A percentile compares a stretch with the other conserved stretches of the same genome.
phyloP scores from a whole-genome alignment of 208 protist genomes.

The Leishmania major region DNA sequence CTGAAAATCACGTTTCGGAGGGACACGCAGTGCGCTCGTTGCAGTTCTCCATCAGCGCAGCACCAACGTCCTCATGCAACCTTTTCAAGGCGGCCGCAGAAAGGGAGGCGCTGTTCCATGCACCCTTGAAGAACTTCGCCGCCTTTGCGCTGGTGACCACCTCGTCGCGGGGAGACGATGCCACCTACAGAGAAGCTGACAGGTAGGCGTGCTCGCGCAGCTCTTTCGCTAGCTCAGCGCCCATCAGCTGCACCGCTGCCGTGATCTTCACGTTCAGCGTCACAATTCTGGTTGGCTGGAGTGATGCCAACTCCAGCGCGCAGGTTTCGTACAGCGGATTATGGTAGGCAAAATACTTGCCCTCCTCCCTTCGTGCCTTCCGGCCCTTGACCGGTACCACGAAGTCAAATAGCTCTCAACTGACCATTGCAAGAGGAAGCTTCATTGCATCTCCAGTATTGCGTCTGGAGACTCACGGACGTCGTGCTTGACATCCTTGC shows the following conservation, averaged over 20 bases:
- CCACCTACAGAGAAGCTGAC: not conserved
- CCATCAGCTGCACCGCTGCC: conserved; percentile 48
- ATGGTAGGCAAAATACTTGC: conserved; percentile 25
- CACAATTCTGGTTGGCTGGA: conserved; percentile 26
- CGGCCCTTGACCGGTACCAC: conserved; percentile 39
- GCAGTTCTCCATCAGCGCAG: conserved; percentile 10
- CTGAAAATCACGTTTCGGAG: not conserved
- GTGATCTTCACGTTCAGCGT: conserved; percentile 42
- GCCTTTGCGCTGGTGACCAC: not conserved
- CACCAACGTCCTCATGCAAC: conserved; percentile 34
- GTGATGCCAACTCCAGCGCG: conserved; percentile 26
- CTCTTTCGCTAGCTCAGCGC: conserved; percentile 32
- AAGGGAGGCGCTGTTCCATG: conserved; percentile 7
- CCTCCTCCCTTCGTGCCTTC: conserved; percentile 19
- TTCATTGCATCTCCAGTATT: conserved; percentile 40
- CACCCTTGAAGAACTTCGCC: conserved; percentile 14
- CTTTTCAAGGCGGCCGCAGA: conserved; percentile 22
- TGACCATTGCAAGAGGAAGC: conserved; percentile 73
- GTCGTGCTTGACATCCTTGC: conserved; percentile 18
- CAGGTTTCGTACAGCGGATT: conserved; percentile 32
- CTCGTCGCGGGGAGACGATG: conserved; percentile 11
- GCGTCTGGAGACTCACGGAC: conserved; percentile 28
- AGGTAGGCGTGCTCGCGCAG: conserved; percentile 12
- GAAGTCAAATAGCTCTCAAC: conserved; percentile 66
- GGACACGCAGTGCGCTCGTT: not conserved